These are phyloP conservation scores for Botrytis galanthina DNA, from an alignment of 2,329 filamentous ascomycete genomes.

Conservation along the genomic window DNA sequence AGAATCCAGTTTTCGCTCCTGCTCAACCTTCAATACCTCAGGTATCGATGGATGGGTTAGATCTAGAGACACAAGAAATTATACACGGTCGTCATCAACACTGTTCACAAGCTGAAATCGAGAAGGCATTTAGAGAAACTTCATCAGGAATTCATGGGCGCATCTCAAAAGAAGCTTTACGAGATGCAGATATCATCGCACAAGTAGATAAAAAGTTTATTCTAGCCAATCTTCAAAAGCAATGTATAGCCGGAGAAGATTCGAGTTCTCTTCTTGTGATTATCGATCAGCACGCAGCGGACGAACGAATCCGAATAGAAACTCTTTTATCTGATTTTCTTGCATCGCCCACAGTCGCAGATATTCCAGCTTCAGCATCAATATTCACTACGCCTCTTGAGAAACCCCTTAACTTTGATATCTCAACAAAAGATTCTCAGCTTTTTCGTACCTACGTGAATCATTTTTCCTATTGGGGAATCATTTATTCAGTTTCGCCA, in stretches of 20 bases:
- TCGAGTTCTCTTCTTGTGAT: slow-evolving; percentile 58
- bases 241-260: slow-evolving; percentile 11
- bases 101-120: slow-evolving; percentile 35
- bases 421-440: slow-evolving; percentile 57
- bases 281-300: slow-evolving; percentile 91
- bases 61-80: slow-evolving; percentile 26
- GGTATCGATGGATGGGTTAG: slow-evolving; percentile 39
- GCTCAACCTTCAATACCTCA: slow-evolving; percentile 48
- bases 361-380: slow-evolving; percentile 24
- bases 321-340: slow-evolving; percentile 61
- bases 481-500: slow-evolving; percentile 48
- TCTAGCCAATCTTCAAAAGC: slow-evolving; percentile 51
- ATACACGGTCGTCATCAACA: slow-evolving; percentile 31
- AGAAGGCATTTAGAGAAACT: slow-evolving; percentile 32
- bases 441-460: slow-evolving; percentile 54
- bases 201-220: slow-evolving; percentile 94
- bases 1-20: slow-evolving; percentile 71
- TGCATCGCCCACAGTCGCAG: slow-evolving; percentile 27
- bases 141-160: slow-evolving; percentile 41
- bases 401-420: slow-evolving; percentile 61
- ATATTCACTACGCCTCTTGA: slow-evolving; percentile 43
- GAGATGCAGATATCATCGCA: slow-evolving; percentile 62
- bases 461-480: slow-evolving; percentile 71
- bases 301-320: slow-evolving; percentile 83
- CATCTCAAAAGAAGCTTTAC: slow-evolving; percentile 62